Base-by-base conservation (phyloP, 1,139 yeast genomes). In the Tardiomyces depauwii region DNA sequence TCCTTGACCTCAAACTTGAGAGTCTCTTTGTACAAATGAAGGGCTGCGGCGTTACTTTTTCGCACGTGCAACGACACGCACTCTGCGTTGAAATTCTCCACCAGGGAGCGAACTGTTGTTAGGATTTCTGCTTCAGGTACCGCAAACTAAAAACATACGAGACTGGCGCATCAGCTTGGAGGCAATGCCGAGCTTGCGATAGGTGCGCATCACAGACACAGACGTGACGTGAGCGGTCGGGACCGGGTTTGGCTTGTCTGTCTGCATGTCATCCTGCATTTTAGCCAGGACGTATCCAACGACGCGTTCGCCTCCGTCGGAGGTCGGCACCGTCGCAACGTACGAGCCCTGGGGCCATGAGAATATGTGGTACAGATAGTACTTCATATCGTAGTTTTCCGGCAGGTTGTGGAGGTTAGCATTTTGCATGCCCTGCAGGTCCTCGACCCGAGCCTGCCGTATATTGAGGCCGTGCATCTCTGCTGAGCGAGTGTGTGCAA, bases 281-380 rank as follows among this genome's bases (percentile, higher is more conserved):
- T 91, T 91, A 1, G 95, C 95, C 54, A 91, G 72, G 3, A 87
- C 97, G 61, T 91, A 93, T 3, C 98, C 98, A 36, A 91, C 94
- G 42, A 91, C 74, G 55, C 86, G 82, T 62, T 86, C 95, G 36
- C 41, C 65, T 32, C 59, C 65, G 21, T 68, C 72, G 13, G 65
- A 57, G 45, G 71, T 76, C 2, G 75, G 79, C 1, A 93, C 85
- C 1, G 93, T 82, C 21, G 98, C 98, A 33, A 91, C 98, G 68
- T 82, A 91, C 44, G 96, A 86, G 7, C 95, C 94, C 63, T 91
- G 96, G 1, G 99, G 98, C 98, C 98, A 91, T 40, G 96, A 82
- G 48, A 89, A 70, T 18, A 88, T 76, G 64, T 91, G 99, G 64
- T 91, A 91, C 75, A 93, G 76, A 65, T 89, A 91, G 66, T 89